phyloP scores from a whole-genome alignment of 805 yeast species.

The Nakazawaea peltata region DNA sequence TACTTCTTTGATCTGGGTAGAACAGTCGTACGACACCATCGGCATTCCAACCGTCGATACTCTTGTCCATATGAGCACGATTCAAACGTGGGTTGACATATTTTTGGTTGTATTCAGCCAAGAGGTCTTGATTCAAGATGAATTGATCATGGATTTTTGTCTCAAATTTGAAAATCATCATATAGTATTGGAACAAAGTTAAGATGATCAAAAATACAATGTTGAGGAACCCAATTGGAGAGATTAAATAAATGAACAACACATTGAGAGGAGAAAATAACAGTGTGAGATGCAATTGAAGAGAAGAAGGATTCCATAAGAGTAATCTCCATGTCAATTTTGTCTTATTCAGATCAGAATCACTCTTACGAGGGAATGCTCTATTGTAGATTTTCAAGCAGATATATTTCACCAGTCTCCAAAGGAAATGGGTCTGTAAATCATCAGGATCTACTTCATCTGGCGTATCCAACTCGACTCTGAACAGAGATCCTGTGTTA shows the following conservation, averaged over 20 bases:
- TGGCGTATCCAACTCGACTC: constrained; percentile 6
- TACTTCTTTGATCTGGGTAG: constrained; percentile 8
- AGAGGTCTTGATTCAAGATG: constrained; percentile 48
- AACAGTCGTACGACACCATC: constrained; percentile 4
- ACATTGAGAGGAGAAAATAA: constrained; percentile 54
- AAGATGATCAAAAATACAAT: constrained; percentile 26
- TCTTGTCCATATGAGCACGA: constrained; percentile 46
- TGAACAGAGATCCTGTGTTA: constrained; percentile 9
- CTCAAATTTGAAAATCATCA: constrained; percentile 36
- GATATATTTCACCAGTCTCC: not conserved
- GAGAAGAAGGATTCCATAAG: constrained; percentile 63
- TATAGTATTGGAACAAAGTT: constrained; percentile 28
- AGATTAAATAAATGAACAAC: constrained; percentile 24
- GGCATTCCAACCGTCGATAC: constrained; percentile 40
- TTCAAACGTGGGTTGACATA: constrained; percentile 51
- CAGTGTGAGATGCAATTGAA: constrained; percentile 41
- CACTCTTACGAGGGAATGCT: not conserved
- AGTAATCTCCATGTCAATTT: constrained; percentile 37
- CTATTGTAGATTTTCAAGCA: not conserved
- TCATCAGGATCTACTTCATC: not conserved
- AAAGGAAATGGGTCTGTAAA: not conserved
- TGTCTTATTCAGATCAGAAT: not conserved
- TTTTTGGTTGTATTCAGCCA: constrained; percentile 56
- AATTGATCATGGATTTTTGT: constrained; percentile 49
- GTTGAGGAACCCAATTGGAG: constrained; percentile 12